These are phyloP conservation scores for Geranium rotundifolium DNA, from an alignment of 345 rosid species.

Conservation along the genomic window DNA sequence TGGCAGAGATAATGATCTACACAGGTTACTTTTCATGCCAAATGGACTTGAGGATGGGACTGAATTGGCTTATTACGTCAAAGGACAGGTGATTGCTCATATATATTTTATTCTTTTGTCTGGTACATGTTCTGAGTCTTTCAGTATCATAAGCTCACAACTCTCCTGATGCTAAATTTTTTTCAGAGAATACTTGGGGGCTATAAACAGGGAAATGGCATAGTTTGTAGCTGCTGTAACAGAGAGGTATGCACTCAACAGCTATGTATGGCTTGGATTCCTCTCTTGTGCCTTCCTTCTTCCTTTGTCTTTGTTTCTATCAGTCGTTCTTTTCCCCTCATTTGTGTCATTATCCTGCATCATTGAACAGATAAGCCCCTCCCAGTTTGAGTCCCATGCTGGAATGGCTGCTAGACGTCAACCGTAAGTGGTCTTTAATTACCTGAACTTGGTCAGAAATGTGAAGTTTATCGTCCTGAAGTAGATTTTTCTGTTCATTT, in stretches of 20 bases:
- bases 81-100: constrained; percentile 52
- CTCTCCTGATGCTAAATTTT: constrained; percentile 1
- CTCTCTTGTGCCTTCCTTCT: background rate
- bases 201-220: constrained; percentile 80
- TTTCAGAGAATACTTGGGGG: constrained; percentile 61
- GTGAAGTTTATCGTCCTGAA: constrained; percentile 8
- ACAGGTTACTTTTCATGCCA: constrained; percentile 84
- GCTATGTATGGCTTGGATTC: constrained; percentile 1
- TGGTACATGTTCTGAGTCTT: too few species aligned
- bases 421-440: constrained; percentile 59
- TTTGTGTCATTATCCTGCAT: constrained; percentile 2
- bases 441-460: constrained; percentile 7
- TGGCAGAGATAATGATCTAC: constrained; percentile 88
- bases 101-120: background rate
- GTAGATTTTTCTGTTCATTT: constrained; percentile 8
- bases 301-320: background rate
- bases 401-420: constrained; percentile 99
- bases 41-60: constrained; percentile 94
- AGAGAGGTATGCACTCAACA: constrained; percentile 43
- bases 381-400: constrained; percentile 99
- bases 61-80: constrained; percentile 68
- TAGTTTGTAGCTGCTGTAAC: constrained; percentile 72
- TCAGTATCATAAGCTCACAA: background rate
- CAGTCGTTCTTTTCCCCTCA: constrained; percentile 4
- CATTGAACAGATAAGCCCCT: constrained; percentile 77